A percentile compares a stretch with the other conserved stretches of the same genome.
Conservation (phyloP, 2,329 filamentous ascomycete species). For the Pseudogymnoascus sp. region DNA sequence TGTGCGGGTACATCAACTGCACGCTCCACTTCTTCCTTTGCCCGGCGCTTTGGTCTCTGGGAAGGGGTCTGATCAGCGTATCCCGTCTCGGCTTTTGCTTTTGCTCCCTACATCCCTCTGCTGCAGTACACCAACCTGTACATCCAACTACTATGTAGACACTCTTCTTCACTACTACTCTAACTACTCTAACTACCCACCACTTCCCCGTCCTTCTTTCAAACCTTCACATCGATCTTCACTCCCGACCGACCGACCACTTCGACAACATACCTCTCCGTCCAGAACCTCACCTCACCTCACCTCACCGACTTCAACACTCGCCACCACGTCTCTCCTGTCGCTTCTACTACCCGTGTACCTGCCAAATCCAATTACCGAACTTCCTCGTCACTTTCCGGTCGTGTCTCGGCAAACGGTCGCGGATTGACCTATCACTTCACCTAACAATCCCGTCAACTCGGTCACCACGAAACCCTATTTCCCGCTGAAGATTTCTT, state of each 20-base stretch:
- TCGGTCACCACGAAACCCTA: not conserved
- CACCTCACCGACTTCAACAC: not conserved
- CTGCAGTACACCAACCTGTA: too few species aligned
- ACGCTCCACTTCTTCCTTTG: not conserved
- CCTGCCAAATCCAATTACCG: not conserved
- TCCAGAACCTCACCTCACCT: too few species aligned
- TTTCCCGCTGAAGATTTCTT: not conserved
- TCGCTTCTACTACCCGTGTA: not conserved
- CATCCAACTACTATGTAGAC: too few species aligned
- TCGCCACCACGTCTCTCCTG: not conserved
- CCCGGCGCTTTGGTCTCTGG: not conserved
- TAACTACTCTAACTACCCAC: not conserved
- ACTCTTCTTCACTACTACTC: too few species aligned
- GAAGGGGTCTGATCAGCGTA: not conserved
- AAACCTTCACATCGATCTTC: not conserved
- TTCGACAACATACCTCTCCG: not conserved
- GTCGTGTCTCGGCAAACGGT: not conserved
- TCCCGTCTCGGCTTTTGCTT: not conserved
- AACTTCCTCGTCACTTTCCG: not conserved
- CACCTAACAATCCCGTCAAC: not conserved
- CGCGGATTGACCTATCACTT: not conserved
- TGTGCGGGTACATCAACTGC: not conserved
- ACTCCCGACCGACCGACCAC: not conserved
- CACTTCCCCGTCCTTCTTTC: not conserved
- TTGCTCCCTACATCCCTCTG: not conserved